These are phyloP conservation scores for Pseudocercospora crystallina DNA, from an alignment of 2,329 filamentous ascomycete genomes.

Conservation along the genomic window DNA sequence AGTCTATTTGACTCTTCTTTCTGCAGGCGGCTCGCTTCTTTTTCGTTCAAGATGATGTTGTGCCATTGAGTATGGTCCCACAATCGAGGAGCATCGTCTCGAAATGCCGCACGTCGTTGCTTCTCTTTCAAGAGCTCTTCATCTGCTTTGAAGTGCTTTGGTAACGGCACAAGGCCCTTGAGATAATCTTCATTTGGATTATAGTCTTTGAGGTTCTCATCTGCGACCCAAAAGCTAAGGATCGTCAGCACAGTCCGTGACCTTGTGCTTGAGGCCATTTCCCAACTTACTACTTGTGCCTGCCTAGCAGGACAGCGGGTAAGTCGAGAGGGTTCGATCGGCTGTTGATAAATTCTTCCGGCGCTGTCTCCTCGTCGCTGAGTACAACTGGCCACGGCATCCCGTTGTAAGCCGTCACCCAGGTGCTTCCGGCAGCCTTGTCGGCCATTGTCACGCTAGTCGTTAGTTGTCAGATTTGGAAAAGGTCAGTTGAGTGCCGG, in stretches of 20 bases:
- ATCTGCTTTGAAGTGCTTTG: slow-evolving; percentile 3
- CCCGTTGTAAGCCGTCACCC: slow-evolving; percentile 13
- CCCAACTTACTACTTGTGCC: slow-evolving; percentile 22
- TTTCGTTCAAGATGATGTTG: slow-evolving; percentile 13
- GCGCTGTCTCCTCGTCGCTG: slow-evolving; percentile 15
- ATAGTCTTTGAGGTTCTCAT: slow-evolving; percentile 10
- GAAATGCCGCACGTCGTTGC: slow-evolving; percentile 15
- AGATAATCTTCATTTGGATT: slow-evolving; percentile 19
- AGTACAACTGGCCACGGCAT: slow-evolving; percentile 26
- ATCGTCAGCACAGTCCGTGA: not conserved
- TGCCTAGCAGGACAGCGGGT: slow-evolving; percentile 25
- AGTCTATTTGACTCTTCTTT: not conserved
- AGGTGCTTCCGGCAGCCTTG: slow-evolving; percentile 15
- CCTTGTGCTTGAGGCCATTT: too few relatives aligned
- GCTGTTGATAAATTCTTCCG: slow-evolving; percentile 12
- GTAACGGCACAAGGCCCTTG: not conserved
- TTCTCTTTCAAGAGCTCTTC: slow-evolving; percentile 4
- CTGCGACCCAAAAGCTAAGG: slow-evolving; percentile 22
- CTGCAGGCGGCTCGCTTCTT: slow-evolving; percentile 13
- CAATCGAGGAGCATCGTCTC: slow-evolving; percentile 6
- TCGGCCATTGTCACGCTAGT: not conserved
- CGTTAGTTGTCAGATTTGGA: not conserved
- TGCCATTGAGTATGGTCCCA: slow-evolving; percentile 9
- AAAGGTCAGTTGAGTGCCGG: not conserved
- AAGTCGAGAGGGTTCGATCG: slow-evolving; percentile 8